Conservation (phyloP, 257 asterid genomes). For the Primulina huaijiensis region DNA sequence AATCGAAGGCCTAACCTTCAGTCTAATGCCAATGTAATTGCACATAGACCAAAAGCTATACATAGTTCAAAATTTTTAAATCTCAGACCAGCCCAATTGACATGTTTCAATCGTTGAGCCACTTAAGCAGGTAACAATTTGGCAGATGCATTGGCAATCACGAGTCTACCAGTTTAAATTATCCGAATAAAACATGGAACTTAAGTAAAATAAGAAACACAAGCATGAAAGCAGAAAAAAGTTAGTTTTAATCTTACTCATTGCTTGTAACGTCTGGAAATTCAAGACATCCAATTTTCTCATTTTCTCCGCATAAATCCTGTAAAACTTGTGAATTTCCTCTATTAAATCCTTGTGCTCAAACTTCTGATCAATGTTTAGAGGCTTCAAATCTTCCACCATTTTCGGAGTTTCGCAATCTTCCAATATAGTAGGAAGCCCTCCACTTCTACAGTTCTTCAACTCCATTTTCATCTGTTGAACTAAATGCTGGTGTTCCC, state of each 20-base stretch:
- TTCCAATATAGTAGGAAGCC: slow-evolving; percentile 88
- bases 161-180: not conserved
- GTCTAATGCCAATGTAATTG: not conserved
- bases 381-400: slow-evolving; percentile 62
- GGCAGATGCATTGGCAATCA: not conserved
- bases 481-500: slow-evolving; percentile 66
- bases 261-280: slow-evolving; percentile 83
- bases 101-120: not conserved
- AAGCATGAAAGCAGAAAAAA: not conserved
- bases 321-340: slow-evolving; percentile 72
- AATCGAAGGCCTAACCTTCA: no score
- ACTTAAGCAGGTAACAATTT: not conserved
- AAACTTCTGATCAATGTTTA: slow-evolving; percentile 52
- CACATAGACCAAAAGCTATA: no score
- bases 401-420: slow-evolving; percentile 62
- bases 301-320: slow-evolving; percentile 69
- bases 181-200: not conserved
- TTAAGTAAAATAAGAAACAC: not conserved
- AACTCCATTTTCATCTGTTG: slow-evolving; percentile 80
- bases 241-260: slow-evolving; percentile 53
- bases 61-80: not conserved
- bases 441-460: slow-evolving; percentile 47
- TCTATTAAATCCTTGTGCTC: slow-evolving; percentile 63
- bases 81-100: not conserved
- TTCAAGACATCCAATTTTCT: slow-evolving; percentile 77